phyloP scores from a whole-genome alignment of 805 yeast species.

The Dipodascopsis tothii region DNA sequence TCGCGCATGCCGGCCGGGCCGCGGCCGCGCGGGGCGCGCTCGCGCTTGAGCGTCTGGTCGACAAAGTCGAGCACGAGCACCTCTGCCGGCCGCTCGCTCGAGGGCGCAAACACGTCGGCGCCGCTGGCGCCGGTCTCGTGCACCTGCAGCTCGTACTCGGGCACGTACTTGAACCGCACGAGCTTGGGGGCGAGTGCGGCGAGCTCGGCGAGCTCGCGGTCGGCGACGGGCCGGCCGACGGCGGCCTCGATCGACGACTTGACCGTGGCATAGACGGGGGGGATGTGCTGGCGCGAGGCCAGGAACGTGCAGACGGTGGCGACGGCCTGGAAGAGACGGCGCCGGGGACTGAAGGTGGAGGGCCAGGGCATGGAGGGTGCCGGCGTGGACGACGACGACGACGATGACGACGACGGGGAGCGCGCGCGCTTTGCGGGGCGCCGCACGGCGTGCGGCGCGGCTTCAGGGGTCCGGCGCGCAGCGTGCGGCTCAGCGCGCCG shows the following conservation, averaged over 20 bases:
- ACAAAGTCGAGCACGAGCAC: conserved; percentile 16
- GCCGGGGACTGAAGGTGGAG: not conserved
- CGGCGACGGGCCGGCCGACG: conserved; percentile 32
- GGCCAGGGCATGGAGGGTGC: not conserved
- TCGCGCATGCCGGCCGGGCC: conserved; percentile 2
- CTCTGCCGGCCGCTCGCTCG: not conserved
- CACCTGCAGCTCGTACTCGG: conserved; percentile 13
- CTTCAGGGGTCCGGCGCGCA: too few relatives aligned
- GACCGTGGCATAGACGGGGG: conserved; percentile 50
- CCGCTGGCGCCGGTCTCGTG: conserved; percentile 8
- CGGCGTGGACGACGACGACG: not conserved
- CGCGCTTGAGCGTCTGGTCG: conserved; percentile 5
- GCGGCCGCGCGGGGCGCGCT: not conserved
- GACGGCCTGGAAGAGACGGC: conserved; percentile 4
- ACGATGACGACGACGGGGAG: not conserved
- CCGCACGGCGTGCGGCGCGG: too few relatives aligned
- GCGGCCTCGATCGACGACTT: conserved; percentile 47
- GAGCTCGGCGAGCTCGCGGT: conserved; percentile 5
- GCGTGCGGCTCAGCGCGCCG: too few relatives aligned
- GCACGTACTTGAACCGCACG: conserved; percentile 17
- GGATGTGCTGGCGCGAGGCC: conserved; percentile 51
- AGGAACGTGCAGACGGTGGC: conserved; percentile 54
- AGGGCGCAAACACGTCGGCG: not conserved
- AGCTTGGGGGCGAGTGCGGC: conserved; percentile 7
- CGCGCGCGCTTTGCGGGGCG: too few relatives aligned